Percentiles rank a stretch among this genome's conserved stretches.
Evolutionary conservation across 1,284 basidiomycete species (phyloP).

Genomic region (Tilletia walkeri): DNA sequence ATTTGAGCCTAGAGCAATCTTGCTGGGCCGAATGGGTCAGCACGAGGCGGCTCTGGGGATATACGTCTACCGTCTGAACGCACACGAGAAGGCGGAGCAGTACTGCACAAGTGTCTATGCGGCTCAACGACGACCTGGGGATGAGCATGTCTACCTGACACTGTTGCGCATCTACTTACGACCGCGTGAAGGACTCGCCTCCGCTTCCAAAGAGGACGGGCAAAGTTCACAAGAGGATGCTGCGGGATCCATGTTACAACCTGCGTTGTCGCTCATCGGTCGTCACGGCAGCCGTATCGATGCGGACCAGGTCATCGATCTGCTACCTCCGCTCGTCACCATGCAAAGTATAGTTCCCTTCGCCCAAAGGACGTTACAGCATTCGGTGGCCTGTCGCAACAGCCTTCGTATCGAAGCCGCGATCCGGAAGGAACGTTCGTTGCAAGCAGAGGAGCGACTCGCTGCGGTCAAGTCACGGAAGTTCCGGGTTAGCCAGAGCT

Average conservation of each 20-base stretch:
- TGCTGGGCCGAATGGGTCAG: constrained; percentile 82
- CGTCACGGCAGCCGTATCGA: constrained; percentile 79
- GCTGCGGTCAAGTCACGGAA: constrained; percentile 74
- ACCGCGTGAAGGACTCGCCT: constrained; percentile 57
- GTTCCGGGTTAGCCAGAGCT: constrained; percentile 81
- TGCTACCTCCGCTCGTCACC: constrained; percentile 82
- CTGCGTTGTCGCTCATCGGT: constrained; percentile 79
- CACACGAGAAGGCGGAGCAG: constrained; percentile 81
- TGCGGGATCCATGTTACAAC: constrained; percentile 53
- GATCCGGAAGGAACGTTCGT: constrained; percentile 69
- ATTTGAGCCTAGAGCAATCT: constrained; percentile 76
- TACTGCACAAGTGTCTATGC: constrained; percentile 45
- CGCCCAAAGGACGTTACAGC: constrained; percentile 38
- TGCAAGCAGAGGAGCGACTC: constrained; percentile 70
- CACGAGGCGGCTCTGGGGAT: constrained; percentile 89
- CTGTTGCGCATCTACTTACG: constrained; percentile 84
- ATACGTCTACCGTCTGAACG: constrained; percentile 80
- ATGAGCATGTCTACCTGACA: constrained; percentile 69
- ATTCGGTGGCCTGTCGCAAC: constrained; percentile 29
- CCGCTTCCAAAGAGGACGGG: constrained; percentile 52
- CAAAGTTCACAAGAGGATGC: background rate
- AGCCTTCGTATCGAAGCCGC: constrained; percentile 62
- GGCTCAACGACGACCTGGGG: constrained; percentile 21
- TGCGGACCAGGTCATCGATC: constrained; percentile 72
- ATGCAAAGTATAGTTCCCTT: constrained; percentile 77